Base-by-base conservation (phyloP, 2,329 filamentous ascomycete species). In the Sclerotinia borealis region DNA sequence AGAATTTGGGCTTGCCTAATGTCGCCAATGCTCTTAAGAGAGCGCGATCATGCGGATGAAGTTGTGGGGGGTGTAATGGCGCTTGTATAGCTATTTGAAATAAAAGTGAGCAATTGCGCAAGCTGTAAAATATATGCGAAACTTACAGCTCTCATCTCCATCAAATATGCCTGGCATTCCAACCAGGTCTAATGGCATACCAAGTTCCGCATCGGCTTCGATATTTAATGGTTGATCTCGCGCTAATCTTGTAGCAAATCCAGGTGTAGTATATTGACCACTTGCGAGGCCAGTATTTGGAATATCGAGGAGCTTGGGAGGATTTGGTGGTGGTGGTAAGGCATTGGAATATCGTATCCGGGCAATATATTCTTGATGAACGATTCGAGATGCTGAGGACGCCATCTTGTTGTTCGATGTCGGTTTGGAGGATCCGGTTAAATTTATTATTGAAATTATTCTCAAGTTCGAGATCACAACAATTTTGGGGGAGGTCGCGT, bases 341-440 rank as follows among this genome's bases (percentile, higher is more conserved):
- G 92, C 89, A 85, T 99, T 99, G 73, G 92, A 92, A 77, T 96
- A 99, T 77, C 95, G 87, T 73, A 97, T 91, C 72, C 93, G 90
- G 68, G 93, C 93, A 75, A 99, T 96, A 78, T 97, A 98, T 78
- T 99, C 95, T 79, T 99, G 95, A 75, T 96, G 92, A 72, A 87
- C 81, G 73, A 85, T 81, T 59, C 67, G 68, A 25, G 71, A 68
- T 45, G 68, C 68, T 29, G 70, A 73, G 48, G 71, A 73, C 22
- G 72, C 65, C 71, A 73, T 73, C 47, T 50, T 66, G 37, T 45
- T 37, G 43, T 49, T 60, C 34, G 36, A 49, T 54, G 49, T 47
- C 51, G n/a, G 22, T 60, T 34, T 52, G 2, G 34, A 56, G 49
- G n/a, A 37, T 34, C 41, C 36, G 17, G 6, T 34, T 54, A n/a